Conservation (phyloP, 371 early-diverging fungal species). For the Actinomortierella ambigua region DNA sequence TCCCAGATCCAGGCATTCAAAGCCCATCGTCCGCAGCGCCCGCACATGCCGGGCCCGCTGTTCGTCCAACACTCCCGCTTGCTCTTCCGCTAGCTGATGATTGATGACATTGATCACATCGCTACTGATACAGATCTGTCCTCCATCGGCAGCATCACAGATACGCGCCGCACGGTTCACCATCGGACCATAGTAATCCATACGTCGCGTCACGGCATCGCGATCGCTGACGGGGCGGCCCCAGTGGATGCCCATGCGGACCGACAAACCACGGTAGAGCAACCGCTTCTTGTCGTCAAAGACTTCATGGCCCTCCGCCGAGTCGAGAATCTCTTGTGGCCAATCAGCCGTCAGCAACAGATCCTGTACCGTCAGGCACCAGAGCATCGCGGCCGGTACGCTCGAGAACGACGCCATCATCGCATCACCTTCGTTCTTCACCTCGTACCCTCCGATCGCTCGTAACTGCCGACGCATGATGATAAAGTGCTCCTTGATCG, state of each 20-base stretch:
- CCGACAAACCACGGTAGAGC: conserved; percentile 87
- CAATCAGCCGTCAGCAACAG: conserved; percentile 87
- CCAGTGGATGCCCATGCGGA: conserved; percentile 96
- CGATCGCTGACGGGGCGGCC: conserved; percentile 91
- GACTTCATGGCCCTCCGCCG: conserved; percentile 80
- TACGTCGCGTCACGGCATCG: conserved; percentile 88
- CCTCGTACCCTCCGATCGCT: conserved; percentile 93
- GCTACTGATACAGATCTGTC: conserved; percentile 81
- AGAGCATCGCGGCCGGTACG: conserved; percentile 83
- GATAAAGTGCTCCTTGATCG: conserved; percentile 88
- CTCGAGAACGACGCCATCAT: conserved; percentile 95
- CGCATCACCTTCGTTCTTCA: conserved; percentile 97
- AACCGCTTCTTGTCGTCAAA: conserved; percentile 54
- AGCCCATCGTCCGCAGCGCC: conserved; percentile 70
- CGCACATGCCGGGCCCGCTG: conserved; percentile 34
- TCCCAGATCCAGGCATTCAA: conserved; percentile 76
- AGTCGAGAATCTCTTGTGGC: conserved; percentile 89
- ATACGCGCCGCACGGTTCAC: conserved; percentile 91
- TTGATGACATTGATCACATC: conserved; percentile 65
- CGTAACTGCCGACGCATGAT: conserved; percentile 86
- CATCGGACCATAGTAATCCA: conserved; percentile 97
- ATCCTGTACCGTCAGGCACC: conserved; percentile 90
- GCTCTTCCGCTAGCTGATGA: conserved; percentile 47
- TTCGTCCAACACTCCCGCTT: conserved; percentile 16
- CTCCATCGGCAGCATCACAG: conserved; percentile 89